phyloP scores from a whole-genome alignment of 1,139 yeast genomes.

The Saccharomyces hybrid region DNA sequence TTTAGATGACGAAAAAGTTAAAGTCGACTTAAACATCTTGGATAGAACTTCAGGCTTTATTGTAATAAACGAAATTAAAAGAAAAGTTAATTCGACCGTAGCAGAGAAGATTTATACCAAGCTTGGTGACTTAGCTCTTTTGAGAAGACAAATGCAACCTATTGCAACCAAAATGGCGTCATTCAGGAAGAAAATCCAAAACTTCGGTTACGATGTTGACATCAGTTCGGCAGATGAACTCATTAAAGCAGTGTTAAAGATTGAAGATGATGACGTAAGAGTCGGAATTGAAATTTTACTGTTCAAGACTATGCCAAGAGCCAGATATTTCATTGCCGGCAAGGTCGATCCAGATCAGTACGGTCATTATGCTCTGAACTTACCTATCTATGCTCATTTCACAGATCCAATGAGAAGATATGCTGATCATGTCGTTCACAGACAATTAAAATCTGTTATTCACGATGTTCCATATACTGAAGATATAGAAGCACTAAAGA shows the following conservation, averaged over 20 bases:
- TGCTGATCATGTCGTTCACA: slow-evolving; percentile 86
- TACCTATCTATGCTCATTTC: slow-evolving; percentile 87
- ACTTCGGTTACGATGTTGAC: slow-evolving; percentile 43
- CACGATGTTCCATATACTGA: slow-evolving; percentile 36
- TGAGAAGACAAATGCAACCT: slow-evolving; percentile 85
- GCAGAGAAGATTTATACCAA: slow-evolving; percentile 74
- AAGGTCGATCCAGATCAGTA: slow-evolving; percentile 73
- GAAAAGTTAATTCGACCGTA: slow-evolving; percentile 76
- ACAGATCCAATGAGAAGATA: slow-evolving; percentile 89
- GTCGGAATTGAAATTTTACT: slow-evolving; percentile 73
- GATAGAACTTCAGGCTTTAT: slow-evolving; percentile 52
- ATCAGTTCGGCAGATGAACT: slow-evolving; percentile 67
- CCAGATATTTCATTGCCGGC: slow-evolving; percentile 84
- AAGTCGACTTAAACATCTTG: slow-evolving; percentile 65
- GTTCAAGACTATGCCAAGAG: slow-evolving; percentile 76
- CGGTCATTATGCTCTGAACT: slow-evolving; percentile 71
- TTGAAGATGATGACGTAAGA: slow-evolving; percentile 58
- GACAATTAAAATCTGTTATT: slow-evolving; percentile 72
- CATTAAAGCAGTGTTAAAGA: slow-evolving; percentile 59
- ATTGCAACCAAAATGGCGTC: slow-evolving; percentile 67
- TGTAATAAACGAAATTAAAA: slow-evolving; percentile 66
- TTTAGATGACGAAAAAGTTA: slow-evolving; percentile 77
- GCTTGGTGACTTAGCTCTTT: slow-evolving; percentile 71
- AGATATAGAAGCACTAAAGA: slow-evolving; percentile 59
- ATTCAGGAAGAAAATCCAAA: too few relatives aligned